Conservation (phyloP, 768 basidiomycete species). For the Boletus barrowsii region DNA sequence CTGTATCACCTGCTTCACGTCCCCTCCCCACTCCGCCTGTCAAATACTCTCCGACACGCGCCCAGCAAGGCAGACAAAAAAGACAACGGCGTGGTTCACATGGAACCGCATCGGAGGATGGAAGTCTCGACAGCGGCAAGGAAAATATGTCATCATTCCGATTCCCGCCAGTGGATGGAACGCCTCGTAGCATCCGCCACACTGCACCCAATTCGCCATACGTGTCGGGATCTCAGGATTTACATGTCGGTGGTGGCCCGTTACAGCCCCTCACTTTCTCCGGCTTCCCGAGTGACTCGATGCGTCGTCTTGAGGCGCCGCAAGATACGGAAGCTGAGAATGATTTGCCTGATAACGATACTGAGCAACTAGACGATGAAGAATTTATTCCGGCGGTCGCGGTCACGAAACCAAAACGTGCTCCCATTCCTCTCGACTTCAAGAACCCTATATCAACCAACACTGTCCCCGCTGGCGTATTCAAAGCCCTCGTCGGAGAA, state of each 20-base stretch:
- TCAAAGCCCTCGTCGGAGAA: slow-evolving; percentile 73
- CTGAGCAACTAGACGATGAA: slow-evolving; percentile 15
- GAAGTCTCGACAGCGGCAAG: slow-evolving; percentile 48
- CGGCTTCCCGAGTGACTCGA: slow-evolving; percentile 48
- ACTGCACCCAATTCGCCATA: slow-evolving; percentile 41
- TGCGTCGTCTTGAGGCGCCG: slow-evolving; percentile 18
- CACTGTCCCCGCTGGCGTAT: slow-evolving; percentile 81
- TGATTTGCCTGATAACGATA: slow-evolving; percentile 3
- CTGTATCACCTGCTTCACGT: slow-evolving; percentile 31
- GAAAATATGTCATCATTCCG: slow-evolving; percentile 73
- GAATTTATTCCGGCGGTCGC: slow-evolving; percentile 13
- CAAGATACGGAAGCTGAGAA: slow-evolving; percentile 11
- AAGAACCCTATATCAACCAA: slow-evolving; percentile 60
- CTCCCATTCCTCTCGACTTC: slow-evolving; percentile 81
- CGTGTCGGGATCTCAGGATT: slow-evolving; percentile 25
- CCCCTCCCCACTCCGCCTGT: slow-evolving; percentile 40
- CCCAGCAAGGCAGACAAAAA: slow-evolving; percentile 76
- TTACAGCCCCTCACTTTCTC: slow-evolving; percentile 59
- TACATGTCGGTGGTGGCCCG: slow-evolving; percentile 20
- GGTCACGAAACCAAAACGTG: slow-evolving; percentile 49
- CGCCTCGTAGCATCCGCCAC: slow-evolving; percentile 48
- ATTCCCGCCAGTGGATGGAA: slow-evolving; percentile 59
- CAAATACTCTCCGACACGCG: slow-evolving; percentile 22
- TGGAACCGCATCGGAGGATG: slow-evolving; percentile 26
- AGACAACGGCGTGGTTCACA: slow-evolving; percentile 59